Evolutionary conservation across 805 yeast species (phyloP), one percentile per base, ranked within the genome.

Genomic region (Kodamaea fukazawae): DNA sequence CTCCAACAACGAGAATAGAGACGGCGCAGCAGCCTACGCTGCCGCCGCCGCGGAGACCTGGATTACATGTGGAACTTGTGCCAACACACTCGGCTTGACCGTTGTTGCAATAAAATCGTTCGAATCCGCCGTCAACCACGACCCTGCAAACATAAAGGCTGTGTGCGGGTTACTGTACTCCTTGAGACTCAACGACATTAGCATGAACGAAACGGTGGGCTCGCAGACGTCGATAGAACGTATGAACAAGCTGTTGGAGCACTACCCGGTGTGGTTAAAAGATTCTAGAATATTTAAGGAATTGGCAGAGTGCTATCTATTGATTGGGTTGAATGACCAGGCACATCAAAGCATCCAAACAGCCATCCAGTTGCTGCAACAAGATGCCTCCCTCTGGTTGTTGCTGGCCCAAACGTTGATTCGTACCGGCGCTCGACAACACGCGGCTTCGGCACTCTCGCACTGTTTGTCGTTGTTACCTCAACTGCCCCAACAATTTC

Each of bases 271-370:
- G 1, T 52, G 78, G 15, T 54, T 63, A 22, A 62, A 63, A 34
- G 71, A 70, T 35, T 46, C 71, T 0, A 45, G 49, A 4, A 47
- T 78, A 4, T 72, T 75, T 65, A 68, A 63, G 36, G 82, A 76
- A 49, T 58, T 78, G 37, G 70, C 78, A 0, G 77, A 75, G 43
- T 71, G 79, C 40, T 78, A 78, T 48, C 49, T 74, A 10, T 53
- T 67, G 9, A 47, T 72, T 7, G 73, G 75, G 26, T 65, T 74
- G 42, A 63, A 61, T 32, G 79, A 76, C 30, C 77, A 74, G 43
- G 79, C 83, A 0, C 79, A 76, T 47, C 68, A 64, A 35, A 61
- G 75, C 2, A 61, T 73, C 13, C 71, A 67, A 39, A 61, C 71
- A 34, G 75, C 75, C 3, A 49, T 75, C 4, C 63, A 57, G 28